phyloP scores from a whole-genome alignment of 768 basidiomycete genomes.

The Rhodotorula graminis region DNA sequence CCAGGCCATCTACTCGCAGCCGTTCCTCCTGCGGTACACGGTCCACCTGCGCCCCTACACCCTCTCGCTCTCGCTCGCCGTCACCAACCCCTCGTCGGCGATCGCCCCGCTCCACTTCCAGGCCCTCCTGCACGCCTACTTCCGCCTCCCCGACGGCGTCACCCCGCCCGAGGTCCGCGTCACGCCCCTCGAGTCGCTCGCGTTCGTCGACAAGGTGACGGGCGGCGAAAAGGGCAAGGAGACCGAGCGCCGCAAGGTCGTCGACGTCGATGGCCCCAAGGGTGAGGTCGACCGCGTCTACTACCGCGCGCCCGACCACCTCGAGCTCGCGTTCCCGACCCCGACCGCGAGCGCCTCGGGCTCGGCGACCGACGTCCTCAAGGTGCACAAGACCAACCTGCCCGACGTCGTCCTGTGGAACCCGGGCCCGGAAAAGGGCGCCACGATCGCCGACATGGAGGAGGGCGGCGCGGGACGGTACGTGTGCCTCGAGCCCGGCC shows the following conservation, averaged over 20 bases:
- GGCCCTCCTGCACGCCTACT: conserved; percentile 86
- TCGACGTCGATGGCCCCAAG: conserved; percentile 56
- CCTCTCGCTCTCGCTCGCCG: conserved; percentile 60
- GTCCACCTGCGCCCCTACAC: conserved; percentile 71
- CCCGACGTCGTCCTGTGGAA: conserved; percentile 70
- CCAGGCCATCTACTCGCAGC: conserved; percentile 56
- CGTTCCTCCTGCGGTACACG: conserved; percentile 72
- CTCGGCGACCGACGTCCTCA: conserved; percentile 12
- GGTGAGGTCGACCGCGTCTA: conserved; percentile 43
- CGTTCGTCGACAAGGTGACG: conserved; percentile 68
- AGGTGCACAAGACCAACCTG: conserved; percentile 35
- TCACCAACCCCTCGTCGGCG: conserved; percentile 15
- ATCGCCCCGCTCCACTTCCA: conserved; percentile 61
- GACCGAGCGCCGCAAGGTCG: conserved; percentile 52
- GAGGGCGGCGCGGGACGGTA: conserved; percentile 77
- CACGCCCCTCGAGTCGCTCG: conserved; percentile 59
- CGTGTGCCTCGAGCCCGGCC: conserved; percentile 77
- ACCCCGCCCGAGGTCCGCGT: conserved; percentile 59
- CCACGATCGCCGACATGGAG: conserved; percentile 81
- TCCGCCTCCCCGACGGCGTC: conserved; percentile 52
- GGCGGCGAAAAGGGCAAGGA: conserved; percentile 50
- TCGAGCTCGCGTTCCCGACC: conserved; percentile 19
- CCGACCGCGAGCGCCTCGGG: no score
- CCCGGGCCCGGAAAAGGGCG: conserved; percentile 57
- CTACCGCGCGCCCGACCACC: conserved; percentile 32